Percentiles rank a stretch among this genome's conserved stretches.
phyloP scores from a whole-genome alignment of 129 eudicot genomes.

The Helichrysum umbraculigerum region DNA sequence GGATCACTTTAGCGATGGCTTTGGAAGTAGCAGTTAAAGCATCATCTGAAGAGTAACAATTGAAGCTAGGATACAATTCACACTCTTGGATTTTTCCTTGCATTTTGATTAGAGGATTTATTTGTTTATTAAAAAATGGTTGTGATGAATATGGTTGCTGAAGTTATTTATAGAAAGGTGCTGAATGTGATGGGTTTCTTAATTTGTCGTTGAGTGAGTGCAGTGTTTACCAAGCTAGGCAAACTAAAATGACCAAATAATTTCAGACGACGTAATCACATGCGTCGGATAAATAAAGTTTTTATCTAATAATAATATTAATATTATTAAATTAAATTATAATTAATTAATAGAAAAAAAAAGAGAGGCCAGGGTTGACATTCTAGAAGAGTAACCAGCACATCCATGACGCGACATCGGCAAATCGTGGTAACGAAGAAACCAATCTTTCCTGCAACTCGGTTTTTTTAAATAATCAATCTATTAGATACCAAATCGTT shows the following conservation, averaged over 20 bases:
- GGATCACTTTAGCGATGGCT: slow-evolving; percentile 31
- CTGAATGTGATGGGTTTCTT: no score
- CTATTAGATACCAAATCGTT: no score
- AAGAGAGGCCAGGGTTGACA: background rate
- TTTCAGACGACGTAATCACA: background rate
- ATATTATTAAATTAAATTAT: no score
- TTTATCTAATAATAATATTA: no score
- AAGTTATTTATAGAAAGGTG: no score
- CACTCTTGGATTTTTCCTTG: slow-evolving; percentile 16
- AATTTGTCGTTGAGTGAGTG: no score
- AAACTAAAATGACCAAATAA: no score
- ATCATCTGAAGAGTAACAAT: slow-evolving; percentile 35
- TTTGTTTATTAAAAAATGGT: no score
- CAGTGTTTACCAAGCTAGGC: no score
- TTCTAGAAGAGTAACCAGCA: background rate
- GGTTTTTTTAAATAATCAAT: background rate
- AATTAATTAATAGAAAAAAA: background rate
- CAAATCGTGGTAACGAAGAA: background rate
- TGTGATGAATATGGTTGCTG: no score
- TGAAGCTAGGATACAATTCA: slow-evolving; percentile 46
- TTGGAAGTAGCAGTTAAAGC: slow-evolving; percentile 32
- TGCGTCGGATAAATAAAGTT: background rate
- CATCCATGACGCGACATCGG: background rate
- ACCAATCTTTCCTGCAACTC: background rate
- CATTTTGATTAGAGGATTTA: background rate